Conservation (phyloP, 2,329 filamentous ascomycete genomes). For the Lachnellula subtilissima region DNA sequence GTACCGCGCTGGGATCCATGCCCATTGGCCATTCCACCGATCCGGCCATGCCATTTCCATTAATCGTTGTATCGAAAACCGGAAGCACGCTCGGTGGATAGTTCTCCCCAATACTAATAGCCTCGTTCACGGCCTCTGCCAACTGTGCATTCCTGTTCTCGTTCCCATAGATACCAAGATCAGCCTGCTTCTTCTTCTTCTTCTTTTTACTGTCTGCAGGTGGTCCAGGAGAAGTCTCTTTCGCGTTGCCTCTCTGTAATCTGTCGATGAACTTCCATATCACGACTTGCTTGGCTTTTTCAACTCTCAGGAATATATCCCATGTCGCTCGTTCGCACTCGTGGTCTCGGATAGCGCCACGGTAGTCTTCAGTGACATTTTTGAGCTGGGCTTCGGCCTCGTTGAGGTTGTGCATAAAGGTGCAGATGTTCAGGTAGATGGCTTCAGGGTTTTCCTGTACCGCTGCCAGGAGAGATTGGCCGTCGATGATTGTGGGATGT, state of each 20-base stretch:
- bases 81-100: not conserved
- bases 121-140: not conserved
- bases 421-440: conserved; percentile 3
- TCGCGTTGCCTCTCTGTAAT: not conserved
- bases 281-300: conserved; percentile 6
- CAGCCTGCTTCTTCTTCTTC: not conserved
- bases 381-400: not conserved
- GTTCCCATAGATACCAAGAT: not conserved
- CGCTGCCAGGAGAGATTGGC: conserved; percentile 2
- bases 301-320: conserved; percentile 2
- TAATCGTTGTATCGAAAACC: not conserved
- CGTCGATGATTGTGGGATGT: conserved; percentile 3
- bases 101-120: not conserved
- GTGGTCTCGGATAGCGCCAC: conserved; percentile 1
- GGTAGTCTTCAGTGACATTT: not conserved
- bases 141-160: not conserved
- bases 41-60: too few relatives aligned
- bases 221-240: too few relatives aligned
- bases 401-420: conserved; percentile 4
- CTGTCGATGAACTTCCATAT: conserved; percentile 14
- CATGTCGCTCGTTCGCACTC: not conserved
- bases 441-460: not conserved
- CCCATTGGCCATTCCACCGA: not conserved
- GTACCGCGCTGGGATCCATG: not conserved
- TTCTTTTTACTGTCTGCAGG: not conserved